Evolutionary conservation across 2,329 filamentous ascomycete species (phyloP).

Genomic region (Nothophoma quercina): DNA sequence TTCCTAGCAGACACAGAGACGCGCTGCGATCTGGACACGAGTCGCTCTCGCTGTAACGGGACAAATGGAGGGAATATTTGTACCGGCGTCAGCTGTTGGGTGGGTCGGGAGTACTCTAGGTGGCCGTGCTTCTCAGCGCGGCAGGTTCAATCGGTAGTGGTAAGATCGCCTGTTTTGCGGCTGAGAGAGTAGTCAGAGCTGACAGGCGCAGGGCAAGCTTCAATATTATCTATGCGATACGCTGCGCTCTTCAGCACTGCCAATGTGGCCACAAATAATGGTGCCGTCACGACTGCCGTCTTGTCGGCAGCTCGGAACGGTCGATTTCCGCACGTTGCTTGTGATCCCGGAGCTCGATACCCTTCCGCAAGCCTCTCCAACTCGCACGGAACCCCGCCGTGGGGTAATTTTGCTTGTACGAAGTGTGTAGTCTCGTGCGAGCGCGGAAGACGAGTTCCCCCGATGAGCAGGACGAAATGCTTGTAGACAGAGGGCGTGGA

Average conservation of each 20-base stretch:
- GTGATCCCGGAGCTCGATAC: background rate
- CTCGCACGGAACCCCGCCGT: constrained; percentile 3
- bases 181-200: constrained; percentile 2
- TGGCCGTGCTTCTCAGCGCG: constrained; percentile 20
- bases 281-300: constrained; percentile 34
- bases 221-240: constrained; percentile 1
- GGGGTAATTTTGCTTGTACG: background rate
- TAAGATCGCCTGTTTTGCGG: constrained; percentile 14
- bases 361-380: background rate
- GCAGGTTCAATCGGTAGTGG: constrained; percentile 18
- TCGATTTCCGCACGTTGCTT: constrained; percentile 20
- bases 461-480: background rate
- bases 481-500: background rate
- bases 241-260: background rate
- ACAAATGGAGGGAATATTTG: constrained; percentile 41
- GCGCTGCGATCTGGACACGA: constrained; percentile 28
- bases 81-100: constrained; percentile 26
- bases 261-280: constrained; percentile 30
- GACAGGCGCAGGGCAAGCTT: constrained; percentile 2
- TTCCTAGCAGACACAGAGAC: constrained; percentile 21
- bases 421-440: too few species aligned
- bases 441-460: background rate
- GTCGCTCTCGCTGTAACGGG: constrained; percentile 33
- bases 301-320: constrained; percentile 11
- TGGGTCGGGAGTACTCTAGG: constrained; percentile 22